These are phyloP conservation scores for Hymenoscyphus albidus DNA, from an alignment of 2,329 filamentous ascomycete species.

Conservation along the genomic window DNA sequence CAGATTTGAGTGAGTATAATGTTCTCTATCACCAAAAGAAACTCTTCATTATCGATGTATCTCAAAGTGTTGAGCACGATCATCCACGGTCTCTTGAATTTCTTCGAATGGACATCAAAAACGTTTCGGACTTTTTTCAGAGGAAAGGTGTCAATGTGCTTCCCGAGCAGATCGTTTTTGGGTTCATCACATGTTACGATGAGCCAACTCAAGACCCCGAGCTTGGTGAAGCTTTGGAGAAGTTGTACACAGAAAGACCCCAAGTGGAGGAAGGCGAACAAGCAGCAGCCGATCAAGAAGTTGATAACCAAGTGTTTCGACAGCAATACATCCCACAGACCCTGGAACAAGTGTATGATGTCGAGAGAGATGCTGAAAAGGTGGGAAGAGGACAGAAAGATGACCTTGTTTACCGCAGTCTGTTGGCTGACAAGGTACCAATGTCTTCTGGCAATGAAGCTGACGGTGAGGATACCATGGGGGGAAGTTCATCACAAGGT, in stretches of 20 bases:
- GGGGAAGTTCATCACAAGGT: conserved; percentile 39
- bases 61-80: conserved; percentile 94
- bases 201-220: conserved; percentile 58
- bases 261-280: conserved; percentile 53
- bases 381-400: conserved; percentile 69
- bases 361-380: conserved; percentile 82
- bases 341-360: conserved; percentile 91
- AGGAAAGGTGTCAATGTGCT: conserved; percentile 79
- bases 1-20: conserved; percentile 98
- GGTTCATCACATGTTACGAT: conserved; percentile 68
- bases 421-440: conserved; percentile 67
- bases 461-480: conserved; percentile 39
- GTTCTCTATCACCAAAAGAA: conserved; percentile 79
- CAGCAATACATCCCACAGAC: conserved; percentile 97
- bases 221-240: conserved; percentile 60
- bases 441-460: conserved; percentile 40
- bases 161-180: conserved; percentile 74
- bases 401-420: conserved; percentile 78
- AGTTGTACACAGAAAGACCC: conserved; percentile 58
- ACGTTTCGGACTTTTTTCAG: conserved; percentile 88
- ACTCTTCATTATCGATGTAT: conserved; percentile 95
- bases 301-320: conserved; percentile 89
- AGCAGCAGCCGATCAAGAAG: conserved; percentile 56
- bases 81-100: conserved; percentile 92
- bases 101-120: conserved; percentile 97